Base-by-base conservation (phyloP, 352 stramenopile species). In the Nothophytophthora sp. region DNA sequence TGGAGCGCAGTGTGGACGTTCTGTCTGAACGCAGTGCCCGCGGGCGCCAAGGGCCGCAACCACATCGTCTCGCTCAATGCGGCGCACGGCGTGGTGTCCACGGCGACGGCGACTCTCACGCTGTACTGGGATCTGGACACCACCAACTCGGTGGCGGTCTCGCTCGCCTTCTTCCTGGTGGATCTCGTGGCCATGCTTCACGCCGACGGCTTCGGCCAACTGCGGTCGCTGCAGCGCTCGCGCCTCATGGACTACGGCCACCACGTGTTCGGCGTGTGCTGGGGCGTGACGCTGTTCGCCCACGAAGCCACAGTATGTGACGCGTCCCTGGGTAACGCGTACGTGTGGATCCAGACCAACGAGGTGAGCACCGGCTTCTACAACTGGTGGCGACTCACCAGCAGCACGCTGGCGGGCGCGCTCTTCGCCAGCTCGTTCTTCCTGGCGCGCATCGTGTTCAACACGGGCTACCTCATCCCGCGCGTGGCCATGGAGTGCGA, bases 341-440 rank as follows among this genome's bases (percentile, higher is more conserved):
- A 91, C 69, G 77, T 90, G 45, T 91, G 78, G 78, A 89, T 91
- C 59, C 81, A 91, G 49, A 91, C 81, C 24, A 91, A 91, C 48
- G 81, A 91, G 55, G 64, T 91, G 47, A 90, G 78, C 58, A 91
- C 81, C 46, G 62, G 63, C 40, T 91, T 91, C 60, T 91, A 90
- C 70, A 89, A 89, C 50, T 91, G 81, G 81, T 89, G 77, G 46
- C 72, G 81, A 29, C 70, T 88, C 49, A 90, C 73, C 35, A 66
- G 84, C 62, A 88, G 41, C 61, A 64, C 42, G 3, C 27, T 79
- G 19, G 81, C 81, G 0, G 81, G 78, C 24, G 66, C 50, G 27
- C 55, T 89, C 19, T 91, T 91, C 48, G 71, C 54, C 27, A 43
- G 47, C 34, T 72, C 69, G 23, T 91, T 91, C 64, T 91, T 91